Evolutionary conservation across 768 basidiomycete species (phyloP), one percentile per base, ranked within the genome.

Genomic region (Crassisporium funariophilum): DNA sequence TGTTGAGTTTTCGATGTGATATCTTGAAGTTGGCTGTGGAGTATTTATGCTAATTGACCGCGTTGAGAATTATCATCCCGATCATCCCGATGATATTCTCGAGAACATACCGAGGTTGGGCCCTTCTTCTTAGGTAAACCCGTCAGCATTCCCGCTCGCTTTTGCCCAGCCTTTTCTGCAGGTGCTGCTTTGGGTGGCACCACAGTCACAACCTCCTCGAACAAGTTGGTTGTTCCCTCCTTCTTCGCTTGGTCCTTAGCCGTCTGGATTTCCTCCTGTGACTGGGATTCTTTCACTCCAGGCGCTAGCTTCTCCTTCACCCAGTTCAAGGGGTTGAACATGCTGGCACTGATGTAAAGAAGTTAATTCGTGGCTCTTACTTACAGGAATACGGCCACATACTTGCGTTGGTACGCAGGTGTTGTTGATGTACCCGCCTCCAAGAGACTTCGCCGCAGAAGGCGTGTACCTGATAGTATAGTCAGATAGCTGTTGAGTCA

Each of bases 11-110:
- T 46, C 95, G 82, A 58, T 86, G 88, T 3, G 93, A 95, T 34
- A 94, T 91, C 69, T 94, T 95, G 76, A 97, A 95, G 64, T 83
- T 83, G 13, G 88, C 84, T 0, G 95, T 98, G 16, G 90, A 91
- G 65, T 91, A 93, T 74, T 91, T 89, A 72, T 95, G 93, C 93
- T 97, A 50, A 22, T n/a, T 4, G 33, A 33, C 17, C 13, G 23
- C 4, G 21, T 40, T n/a, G 15, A 34, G 15, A 52, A 33, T 47
- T 15, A 35, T 44, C 20, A 37, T 31, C 40, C 4, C 35, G 21
- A 12, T 16, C 29, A 4, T 23, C 15, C 22, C 15, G 31, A 17
- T 13, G 6, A 9, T 17, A 29, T 6, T 23, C 12, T 8, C 10
- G 5, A 23, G 16, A 13, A 62, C 63, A 37, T 40, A 70, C 70